Conservation (phyloP, 129 eudicot genomes). For the Ambrosia artemisiifolia region DNA sequence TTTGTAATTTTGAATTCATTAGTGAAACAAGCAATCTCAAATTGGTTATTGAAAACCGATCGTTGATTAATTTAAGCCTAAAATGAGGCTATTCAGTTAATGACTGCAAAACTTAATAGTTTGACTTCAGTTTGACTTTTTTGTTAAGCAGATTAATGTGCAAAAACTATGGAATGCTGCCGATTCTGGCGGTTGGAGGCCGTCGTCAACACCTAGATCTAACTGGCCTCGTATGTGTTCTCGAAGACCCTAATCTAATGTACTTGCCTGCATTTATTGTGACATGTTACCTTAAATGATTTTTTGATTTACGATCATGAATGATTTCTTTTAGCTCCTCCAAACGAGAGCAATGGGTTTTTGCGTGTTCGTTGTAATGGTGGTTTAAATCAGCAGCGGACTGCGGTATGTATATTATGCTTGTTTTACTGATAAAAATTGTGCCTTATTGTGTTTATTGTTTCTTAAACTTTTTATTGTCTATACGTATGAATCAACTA, state of each 20-base stretch:
- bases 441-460: neutral
- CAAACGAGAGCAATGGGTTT: slow-evolving; percentile 74
- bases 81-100: neutral
- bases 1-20: neutral
- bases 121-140: neutral
- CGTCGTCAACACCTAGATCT: slow-evolving; percentile 90
- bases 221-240: slow-evolving; percentile 73
- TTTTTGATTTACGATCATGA: neutral
- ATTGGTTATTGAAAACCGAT: neutral
- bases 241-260: slow-evolving; percentile 14
- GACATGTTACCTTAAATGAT: slow-evolving; percentile 15
- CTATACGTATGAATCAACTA: neutral
- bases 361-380: slow-evolving; percentile 97
- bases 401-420: slow-evolving; percentile 59
- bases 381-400: slow-evolving; percentile 93
- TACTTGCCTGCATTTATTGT: slow-evolving; percentile 6
- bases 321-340: slow-evolving; percentile 67
- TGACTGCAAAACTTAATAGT: neutral
- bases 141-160: slow-evolving; percentile 46
- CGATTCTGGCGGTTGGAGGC: slow-evolving; percentile 78
- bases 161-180: slow-evolving; percentile 75
- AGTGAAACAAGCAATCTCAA: neutral
- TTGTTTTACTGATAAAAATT: neutral
- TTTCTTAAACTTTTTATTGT: neutral
- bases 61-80: neutral